Evolutionary conservation across 1,284 basidiomycete species (phyloP).

Genomic region (Cutaneotrichosporon dermatis): DNA sequence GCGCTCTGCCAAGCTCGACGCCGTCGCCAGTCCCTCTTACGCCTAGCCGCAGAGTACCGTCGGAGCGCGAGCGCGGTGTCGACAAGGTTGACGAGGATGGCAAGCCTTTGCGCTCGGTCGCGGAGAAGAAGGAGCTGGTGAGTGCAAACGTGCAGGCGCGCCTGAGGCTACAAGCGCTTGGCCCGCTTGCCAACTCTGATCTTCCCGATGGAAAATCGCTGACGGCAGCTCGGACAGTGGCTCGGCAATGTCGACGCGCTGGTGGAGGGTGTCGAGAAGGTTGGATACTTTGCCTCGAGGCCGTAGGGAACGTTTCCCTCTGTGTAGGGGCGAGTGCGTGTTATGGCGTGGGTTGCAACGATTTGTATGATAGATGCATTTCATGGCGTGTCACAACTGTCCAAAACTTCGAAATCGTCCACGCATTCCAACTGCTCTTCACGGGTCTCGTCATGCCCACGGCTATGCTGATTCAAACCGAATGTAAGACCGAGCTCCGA

Average conservation of each 20-base stretch:
- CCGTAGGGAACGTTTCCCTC: background rate
- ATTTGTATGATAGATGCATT: too few relatives aligned
- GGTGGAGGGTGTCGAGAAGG: conserved; percentile 74
- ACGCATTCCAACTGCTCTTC: too few relatives aligned
- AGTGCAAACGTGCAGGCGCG: conserved; percentile 12
- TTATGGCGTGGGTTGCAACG: too few relatives aligned
- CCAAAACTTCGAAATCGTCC: too few relatives aligned
- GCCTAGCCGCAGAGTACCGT: conserved; percentile 13
- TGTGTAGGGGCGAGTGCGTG: too few relatives aligned
- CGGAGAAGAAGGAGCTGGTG: conserved; percentile 73
- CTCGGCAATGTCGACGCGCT: conserved; percentile 81
- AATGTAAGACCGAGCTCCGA: too few relatives aligned
- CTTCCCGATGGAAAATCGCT: background rate
- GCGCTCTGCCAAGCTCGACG: conserved; percentile 25
- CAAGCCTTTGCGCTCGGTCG: conserved; percentile 51
- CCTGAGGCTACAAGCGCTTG: background rate
- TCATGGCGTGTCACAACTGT: too few relatives aligned
- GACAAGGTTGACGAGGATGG: background rate
- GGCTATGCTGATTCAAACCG: too few relatives aligned
- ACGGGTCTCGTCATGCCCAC: too few relatives aligned
- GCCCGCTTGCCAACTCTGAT: background rate
- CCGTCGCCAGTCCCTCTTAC: conserved; percentile 8
- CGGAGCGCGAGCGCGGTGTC: background rate
- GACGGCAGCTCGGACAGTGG: conserved; percentile 60
- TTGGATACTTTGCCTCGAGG: conserved; percentile 57